A percentile compares a stretch with the other conserved stretches of the same genome.
phyloP scores from a whole-genome alignment of 345 rosid genomes.

The Lumnitzera racemosa region DNA sequence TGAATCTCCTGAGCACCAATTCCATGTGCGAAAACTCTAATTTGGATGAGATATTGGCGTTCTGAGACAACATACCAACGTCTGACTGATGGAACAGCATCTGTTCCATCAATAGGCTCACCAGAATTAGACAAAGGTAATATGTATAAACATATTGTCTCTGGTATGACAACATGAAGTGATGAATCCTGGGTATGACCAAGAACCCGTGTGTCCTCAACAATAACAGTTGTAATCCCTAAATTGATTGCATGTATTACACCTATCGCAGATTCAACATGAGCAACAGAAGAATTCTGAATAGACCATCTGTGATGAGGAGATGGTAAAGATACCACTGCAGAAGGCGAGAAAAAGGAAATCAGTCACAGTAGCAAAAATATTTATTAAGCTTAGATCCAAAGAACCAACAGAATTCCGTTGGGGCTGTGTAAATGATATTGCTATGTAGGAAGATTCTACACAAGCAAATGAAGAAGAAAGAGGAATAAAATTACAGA shows the following conservation, averaged over 20 bases:
- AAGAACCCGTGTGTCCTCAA: constrained; percentile 86
- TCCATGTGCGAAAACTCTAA: constrained; percentile 63
- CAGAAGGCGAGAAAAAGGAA: constrained; percentile 20
- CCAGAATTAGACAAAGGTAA: constrained; percentile 50
- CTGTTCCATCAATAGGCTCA: constrained; percentile 41
- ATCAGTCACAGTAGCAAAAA: background rate
- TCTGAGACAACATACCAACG: constrained; percentile 79
- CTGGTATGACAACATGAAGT: constrained; percentile 74
- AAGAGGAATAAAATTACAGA: too few relatives aligned
- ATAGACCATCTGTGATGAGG: constrained; percentile 73
- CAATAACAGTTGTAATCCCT: constrained; percentile 65
- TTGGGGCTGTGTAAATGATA: too few relatives aligned
- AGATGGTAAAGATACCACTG: constrained; percentile 80
- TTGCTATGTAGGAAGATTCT: too few relatives aligned
- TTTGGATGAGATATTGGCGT: constrained; percentile 53
- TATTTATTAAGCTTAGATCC: too few relatives aligned
- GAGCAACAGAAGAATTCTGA: constrained; percentile 61
- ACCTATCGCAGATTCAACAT: constrained; percentile 56
- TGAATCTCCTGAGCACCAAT: constrained; percentile 66
- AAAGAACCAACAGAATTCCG: too few relatives aligned
- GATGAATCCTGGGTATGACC: constrained; percentile 83
- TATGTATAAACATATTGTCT: constrained; percentile 44
- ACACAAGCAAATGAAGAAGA: too few relatives aligned
- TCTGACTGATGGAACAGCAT: constrained; percentile 47
- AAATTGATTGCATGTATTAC: constrained; percentile 49